phyloP scores from a whole-genome alignment of 169 alveolate genomes.

The Plasmodium billcollinsi region DNA sequence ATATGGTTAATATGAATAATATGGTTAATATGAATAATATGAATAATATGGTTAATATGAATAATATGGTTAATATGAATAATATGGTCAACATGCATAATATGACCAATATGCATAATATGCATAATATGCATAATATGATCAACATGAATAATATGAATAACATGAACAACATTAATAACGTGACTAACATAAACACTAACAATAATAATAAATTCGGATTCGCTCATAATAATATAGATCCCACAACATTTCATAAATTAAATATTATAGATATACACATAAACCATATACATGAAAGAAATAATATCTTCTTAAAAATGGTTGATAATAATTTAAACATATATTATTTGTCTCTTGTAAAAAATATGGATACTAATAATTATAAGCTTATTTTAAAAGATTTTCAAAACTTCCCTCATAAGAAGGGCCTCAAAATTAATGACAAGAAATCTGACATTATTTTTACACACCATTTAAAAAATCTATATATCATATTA shows the following conservation, averaged over 20 bases:
- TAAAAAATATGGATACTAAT: constrained; percentile 21
- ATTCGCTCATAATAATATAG: constrained; percentile 7
- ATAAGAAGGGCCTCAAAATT: constrained; percentile 53
- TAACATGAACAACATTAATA: too few species aligned
- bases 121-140: too few species aligned
- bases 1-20: not conserved
- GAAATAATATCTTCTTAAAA: constrained; percentile 43
- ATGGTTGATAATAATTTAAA: constrained; percentile 58
- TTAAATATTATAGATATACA: constrained; percentile 58
- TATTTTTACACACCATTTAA: constrained; percentile 38
- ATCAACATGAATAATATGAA: too few species aligned
- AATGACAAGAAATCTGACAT: constrained; percentile 24
- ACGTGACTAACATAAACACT: too few species aligned
- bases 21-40: too few species aligned
- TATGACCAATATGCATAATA: not conserved
- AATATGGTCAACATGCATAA: not conserved
- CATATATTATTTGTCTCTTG: constrained; percentile 52
- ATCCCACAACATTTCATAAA: constrained; percentile 19
- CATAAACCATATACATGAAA: constrained; percentile 36
- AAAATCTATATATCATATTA: constrained; percentile 33
- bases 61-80: too few species aligned
- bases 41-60: too few species aligned
- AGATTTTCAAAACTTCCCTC: constrained; percentile 76
- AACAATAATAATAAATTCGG: not conserved
- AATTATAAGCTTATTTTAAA: constrained; percentile 38